These are phyloP conservation scores for Fusarium sp. DNA, from an alignment of 2,329 filamentous ascomycete species.

Conservation along the genomic window DNA sequence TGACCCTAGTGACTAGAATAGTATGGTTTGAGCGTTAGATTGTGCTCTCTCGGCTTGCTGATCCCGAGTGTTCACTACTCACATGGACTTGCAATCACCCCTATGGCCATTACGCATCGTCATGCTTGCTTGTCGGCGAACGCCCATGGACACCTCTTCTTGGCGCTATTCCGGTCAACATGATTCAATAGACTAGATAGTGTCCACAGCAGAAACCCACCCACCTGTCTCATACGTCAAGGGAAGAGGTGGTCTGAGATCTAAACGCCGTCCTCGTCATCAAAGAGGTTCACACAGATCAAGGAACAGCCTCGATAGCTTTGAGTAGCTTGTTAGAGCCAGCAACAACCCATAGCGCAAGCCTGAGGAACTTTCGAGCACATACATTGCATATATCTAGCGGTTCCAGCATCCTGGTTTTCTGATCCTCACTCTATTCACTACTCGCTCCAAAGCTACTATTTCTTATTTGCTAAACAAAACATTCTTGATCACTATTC, in stretches of 20 bases:
- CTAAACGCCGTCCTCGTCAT: slow-evolving; percentile 2
- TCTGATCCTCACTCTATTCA: not conserved
- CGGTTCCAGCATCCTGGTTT: not conserved
- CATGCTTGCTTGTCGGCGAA: not conserved
- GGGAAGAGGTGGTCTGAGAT: not conserved
- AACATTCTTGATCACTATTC: not conserved
- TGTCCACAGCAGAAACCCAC: not conserved
- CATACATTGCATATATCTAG: slow-evolving; percentile 1
- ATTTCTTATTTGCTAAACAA: not conserved
- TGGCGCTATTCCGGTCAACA: not conserved
- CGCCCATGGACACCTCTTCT: not conserved
- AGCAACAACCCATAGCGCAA: too few species aligned
- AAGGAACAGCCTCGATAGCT: not conserved
- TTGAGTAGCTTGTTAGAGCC: not conserved
- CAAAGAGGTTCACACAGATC: not conserved
- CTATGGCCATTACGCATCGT: not conserved
- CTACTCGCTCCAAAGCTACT: not conserved
- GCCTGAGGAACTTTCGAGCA: not conserved
- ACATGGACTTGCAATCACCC: not conserved
- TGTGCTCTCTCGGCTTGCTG: not conserved
- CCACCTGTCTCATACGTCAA: not conserved
- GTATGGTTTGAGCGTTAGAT: not conserved
- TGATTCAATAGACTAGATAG: not conserved
- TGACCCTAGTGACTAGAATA: not conserved
- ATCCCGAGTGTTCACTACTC: not conserved